Evolutionary conservation across 2,329 filamentous ascomycete genomes (phyloP), one percentile per base, ranked within the genome.

Genomic region (Ceratocystis cubensis): DNA sequence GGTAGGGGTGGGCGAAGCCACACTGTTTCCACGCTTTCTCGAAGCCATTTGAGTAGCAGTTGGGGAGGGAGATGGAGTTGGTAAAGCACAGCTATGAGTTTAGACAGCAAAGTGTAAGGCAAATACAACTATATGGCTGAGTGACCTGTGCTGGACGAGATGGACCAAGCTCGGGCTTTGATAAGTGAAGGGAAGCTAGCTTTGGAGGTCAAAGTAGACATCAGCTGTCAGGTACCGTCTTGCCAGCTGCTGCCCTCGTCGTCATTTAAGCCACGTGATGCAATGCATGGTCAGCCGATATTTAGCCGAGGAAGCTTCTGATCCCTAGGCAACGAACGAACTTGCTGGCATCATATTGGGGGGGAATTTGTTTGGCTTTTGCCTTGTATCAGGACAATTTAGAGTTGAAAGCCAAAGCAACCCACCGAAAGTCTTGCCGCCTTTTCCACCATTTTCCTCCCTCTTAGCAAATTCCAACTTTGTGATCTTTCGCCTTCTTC

Each of bases 11-110:
- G 65, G 46, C 45, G 65, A 62, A 20, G 53, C 61, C 45, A 63
- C 10, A 46, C 63, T 66, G 41, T 66, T 64, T 10, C 64, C 66
- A 28, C 66, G 66, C 25, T 66, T 68, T n/a, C 64, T 45, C 15
- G 66, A 62, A 48, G 63, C 63, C 66, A 67, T 67, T 59, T 22
- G 48, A 22, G 37, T 20, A 28, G 22, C 8, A 48, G 56, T 37
- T 30, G 61, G 15, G 45, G 15, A 8, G 37, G 25, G 25, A 20
- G 45, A 6, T 25, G 50, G n/a, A 44, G 22, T 10, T 62, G 22
- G 59, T 15, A 13, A 62, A 22, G 41, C 5, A 15, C 41, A n/a
- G n/a, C 28, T 22, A 25, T 13, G 5, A 8, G 5, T 5, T n/a
- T 22, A 20, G 46, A 22, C n/a, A 22, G 46, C 46, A 20, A 41